Conservation (phyloP, 305 asterid genomes). For the Fraxinus albicans region DNA sequence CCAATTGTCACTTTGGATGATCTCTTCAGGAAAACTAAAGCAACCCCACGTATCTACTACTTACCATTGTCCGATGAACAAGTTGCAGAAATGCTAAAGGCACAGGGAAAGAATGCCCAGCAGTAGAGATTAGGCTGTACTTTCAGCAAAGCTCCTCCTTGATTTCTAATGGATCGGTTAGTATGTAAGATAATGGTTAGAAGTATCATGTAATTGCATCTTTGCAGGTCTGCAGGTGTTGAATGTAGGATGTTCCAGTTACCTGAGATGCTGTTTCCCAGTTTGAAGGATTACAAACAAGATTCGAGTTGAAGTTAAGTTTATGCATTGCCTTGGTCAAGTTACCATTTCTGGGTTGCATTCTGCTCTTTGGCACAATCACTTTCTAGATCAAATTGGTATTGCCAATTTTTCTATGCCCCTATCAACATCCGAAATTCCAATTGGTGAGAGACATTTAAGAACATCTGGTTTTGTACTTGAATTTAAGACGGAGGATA, state of each 20-base stretch:
- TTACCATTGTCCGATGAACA: constrained; percentile 75
- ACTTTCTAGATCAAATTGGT: background rate
- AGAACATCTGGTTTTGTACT: background rate
- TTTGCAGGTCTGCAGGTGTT: constrained; percentile 97
- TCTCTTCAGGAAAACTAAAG: constrained; percentile 73
- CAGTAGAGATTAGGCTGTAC: constrained; percentile 59
- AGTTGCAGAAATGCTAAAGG: constrained; percentile 64
- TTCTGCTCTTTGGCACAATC: background rate
- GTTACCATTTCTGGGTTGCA: background rate
- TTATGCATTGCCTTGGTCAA: background rate
- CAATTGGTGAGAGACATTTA: background rate
- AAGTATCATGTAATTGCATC: constrained; percentile 59
- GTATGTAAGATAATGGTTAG: constrained; percentile 46
- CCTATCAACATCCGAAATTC: background rate
- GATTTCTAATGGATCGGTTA: constrained; percentile 51
- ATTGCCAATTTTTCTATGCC: background rate
- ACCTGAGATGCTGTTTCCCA: background rate
- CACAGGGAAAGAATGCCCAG: constrained; percentile 55
- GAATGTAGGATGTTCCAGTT: constrained; percentile 47
- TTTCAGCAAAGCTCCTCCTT: constrained; percentile 37
- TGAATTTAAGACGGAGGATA: background rate
- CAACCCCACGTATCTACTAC: constrained; percentile 80
- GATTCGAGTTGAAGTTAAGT: background rate
- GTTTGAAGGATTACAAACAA: background rate
- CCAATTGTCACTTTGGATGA: constrained; percentile 84